Conservation (phyloP, 345 rosid species). For the Microthlaspi erraticum region DNA sequence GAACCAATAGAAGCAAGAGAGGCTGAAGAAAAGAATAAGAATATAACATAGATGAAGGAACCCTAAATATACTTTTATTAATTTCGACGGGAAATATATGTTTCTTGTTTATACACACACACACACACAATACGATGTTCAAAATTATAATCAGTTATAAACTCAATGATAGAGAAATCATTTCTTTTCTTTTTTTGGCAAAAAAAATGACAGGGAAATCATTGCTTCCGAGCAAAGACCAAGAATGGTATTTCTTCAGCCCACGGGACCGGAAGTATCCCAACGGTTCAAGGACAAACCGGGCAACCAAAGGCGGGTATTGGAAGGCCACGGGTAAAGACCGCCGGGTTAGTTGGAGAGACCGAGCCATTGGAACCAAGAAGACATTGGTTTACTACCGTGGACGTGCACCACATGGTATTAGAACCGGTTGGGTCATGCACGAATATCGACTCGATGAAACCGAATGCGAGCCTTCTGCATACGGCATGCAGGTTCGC, state of each 20-base stretch:
- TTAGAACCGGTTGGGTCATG: constrained; percentile 51
- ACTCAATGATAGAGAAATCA: constrained; percentile 35
- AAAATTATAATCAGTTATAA: not conserved
- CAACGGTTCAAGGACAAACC: constrained; percentile 49
- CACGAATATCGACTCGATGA: constrained; percentile 50
- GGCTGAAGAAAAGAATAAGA: constrained; percentile 46
- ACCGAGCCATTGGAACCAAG: constrained; percentile 45
- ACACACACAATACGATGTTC: too few species aligned
- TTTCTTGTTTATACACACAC: too few species aligned
- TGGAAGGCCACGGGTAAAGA: constrained; percentile 52
- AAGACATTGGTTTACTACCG: constrained; percentile 48
- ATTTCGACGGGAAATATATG: not conserved
- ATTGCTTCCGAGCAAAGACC: constrained; percentile 49
- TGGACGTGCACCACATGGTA: constrained; percentile 47
- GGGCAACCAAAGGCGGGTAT: constrained; percentile 47
- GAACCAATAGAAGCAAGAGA: constrained; percentile 28
- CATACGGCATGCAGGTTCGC: constrained; percentile 46
- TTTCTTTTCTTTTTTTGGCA: constrained; percentile 8
- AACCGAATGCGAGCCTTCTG: constrained; percentile 41
- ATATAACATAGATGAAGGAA: constrained; percentile 44
- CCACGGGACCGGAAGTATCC: constrained; percentile 49
- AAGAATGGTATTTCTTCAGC: constrained; percentile 49
- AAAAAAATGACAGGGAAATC: constrained; percentile 36
- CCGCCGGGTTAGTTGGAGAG: constrained; percentile 43
- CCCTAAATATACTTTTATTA: constrained; percentile 43